phyloP scores from a whole-genome alignment of 2,329 filamentous ascomycete species.

The Plenodomus lindquistii region DNA sequence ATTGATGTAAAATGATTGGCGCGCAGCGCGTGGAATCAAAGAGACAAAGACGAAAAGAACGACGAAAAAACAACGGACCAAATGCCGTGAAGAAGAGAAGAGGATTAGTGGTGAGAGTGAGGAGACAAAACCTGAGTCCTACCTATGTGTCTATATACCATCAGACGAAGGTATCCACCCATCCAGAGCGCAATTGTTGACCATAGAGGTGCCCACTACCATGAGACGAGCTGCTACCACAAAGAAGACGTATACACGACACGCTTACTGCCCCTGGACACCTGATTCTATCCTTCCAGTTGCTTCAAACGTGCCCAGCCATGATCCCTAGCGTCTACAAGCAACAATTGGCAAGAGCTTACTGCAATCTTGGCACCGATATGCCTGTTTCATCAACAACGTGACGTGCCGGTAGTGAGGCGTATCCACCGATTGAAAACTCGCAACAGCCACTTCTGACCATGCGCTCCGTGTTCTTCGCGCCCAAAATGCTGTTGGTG shows the following conservation, averaged over 20 bases:
- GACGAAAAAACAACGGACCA: conserved; percentile 12
- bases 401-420: conserved; percentile 15
- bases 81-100: conserved; percentile 8
- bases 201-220: conserved; percentile 24
- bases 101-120: conserved; percentile 7
- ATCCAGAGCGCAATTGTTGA: neutral
- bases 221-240: conserved; percentile 25
- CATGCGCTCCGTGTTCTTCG: conserved; percentile 7
- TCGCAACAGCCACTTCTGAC: conserved; percentile 5
- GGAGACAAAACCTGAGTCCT: conserved; percentile 1
- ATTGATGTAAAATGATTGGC: conserved; percentile 16
- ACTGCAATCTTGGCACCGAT: conserved; percentile 1
- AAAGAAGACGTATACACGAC: conserved; percentile 10
- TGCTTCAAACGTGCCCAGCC: conserved; percentile 2
- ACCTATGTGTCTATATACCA: conserved; percentile 19
- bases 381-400: conserved; percentile 12
- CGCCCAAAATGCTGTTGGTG: conserved; percentile 2
- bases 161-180: neutral
- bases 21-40: conserved; percentile 35
- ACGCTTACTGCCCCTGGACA: conserved; percentile 10
- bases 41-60: conserved; percentile 18
- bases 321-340: conserved; percentile 11
- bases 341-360: conserved; percentile 10
- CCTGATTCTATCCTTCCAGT: conserved; percentile 14
- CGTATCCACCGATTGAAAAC: conserved; percentile 27